Evolutionary conservation across 768 basidiomycete genomes (phyloP).

Genomic region (Favolaschia claudopus): DNA sequence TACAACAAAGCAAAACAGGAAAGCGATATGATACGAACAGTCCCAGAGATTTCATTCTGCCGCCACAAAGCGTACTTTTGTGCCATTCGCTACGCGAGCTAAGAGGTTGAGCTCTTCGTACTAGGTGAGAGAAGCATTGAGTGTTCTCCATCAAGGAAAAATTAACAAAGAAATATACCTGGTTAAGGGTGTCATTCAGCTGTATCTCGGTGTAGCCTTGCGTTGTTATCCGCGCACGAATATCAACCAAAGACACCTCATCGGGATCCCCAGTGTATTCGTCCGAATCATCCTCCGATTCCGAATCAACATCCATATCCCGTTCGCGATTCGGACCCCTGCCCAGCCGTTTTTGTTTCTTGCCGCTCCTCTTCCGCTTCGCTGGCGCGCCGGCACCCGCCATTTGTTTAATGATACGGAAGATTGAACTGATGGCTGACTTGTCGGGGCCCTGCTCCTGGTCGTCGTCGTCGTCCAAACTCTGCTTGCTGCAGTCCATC

Average conservation of each 20-base stretch:
- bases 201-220: conserved; percentile 92
- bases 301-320: conserved; percentile 74
- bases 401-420: conserved; percentile 92
- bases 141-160: no score
- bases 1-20: no score
- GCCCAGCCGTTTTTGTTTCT: conserved; percentile 64
- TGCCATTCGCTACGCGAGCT: no score
- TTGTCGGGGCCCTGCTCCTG: conserved; percentile 75
- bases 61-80: no score
- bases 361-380: conserved; percentile 37
- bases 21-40: no score
- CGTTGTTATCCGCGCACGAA: conserved; percentile 84
- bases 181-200: conserved; percentile 82
- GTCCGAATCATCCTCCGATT: conserved; percentile 67
- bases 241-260: conserved; percentile 85
- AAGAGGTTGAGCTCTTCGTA: no score
- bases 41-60: no score
- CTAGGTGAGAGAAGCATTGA: no score
- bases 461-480: conserved; percentile 82
- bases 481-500: conserved; percentile 97
- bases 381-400: conserved; percentile 46
- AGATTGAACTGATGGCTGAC: conserved; percentile 85
- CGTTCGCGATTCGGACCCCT: conserved; percentile 75
- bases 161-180: conserved; percentile 58
- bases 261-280: conserved; percentile 58